Evolutionary conservation across 208 protist species (phyloP).

Genomic region (Tritrichomonas musculus): DNA sequence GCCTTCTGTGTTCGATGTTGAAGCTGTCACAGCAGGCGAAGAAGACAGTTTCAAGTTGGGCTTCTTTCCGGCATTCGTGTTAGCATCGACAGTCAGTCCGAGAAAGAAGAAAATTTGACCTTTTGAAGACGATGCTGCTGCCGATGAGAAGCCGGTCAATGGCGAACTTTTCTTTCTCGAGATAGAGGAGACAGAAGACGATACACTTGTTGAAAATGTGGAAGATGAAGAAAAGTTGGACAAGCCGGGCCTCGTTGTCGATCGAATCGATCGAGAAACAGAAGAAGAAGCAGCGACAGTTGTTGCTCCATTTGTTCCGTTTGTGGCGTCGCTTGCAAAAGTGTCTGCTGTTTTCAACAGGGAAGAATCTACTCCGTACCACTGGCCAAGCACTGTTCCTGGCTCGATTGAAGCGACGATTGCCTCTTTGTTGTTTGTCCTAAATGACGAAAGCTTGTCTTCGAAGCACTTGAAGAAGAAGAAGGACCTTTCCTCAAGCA

Average conservation of each 20-base stretch:
- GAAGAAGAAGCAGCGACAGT: not conserved
- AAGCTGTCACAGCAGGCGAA: not conserved
- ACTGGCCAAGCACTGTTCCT: not conserved
- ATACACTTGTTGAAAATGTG: not conserved
- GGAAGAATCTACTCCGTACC: not conserved
- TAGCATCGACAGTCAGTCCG: not conserved
- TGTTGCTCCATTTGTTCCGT: not conserved
- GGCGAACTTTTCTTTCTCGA: too few species aligned
- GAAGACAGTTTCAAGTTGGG: not conserved
- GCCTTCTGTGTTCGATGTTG: not conserved
- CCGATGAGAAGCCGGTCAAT: too few species aligned
- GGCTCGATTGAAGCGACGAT: not conserved
- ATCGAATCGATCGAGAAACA: too few species aligned
- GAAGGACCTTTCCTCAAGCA: not conserved
- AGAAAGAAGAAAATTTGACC: not conserved
- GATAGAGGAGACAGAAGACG: not conserved
- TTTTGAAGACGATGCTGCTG: too few species aligned
- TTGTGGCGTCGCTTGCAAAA: not conserved
- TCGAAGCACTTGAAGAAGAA: slow-evolving; percentile 29
- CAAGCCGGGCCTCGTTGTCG: too few species aligned
- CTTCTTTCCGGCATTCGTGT: not conserved
- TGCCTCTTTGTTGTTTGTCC: not conserved
- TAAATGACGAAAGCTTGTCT: not conserved
- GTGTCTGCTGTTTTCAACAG: not conserved
- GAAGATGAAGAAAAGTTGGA: not conserved